Evolutionary conservation across 192 early-diverging fungal species (phyloP).

Genomic region (Backusella circina): DNA sequence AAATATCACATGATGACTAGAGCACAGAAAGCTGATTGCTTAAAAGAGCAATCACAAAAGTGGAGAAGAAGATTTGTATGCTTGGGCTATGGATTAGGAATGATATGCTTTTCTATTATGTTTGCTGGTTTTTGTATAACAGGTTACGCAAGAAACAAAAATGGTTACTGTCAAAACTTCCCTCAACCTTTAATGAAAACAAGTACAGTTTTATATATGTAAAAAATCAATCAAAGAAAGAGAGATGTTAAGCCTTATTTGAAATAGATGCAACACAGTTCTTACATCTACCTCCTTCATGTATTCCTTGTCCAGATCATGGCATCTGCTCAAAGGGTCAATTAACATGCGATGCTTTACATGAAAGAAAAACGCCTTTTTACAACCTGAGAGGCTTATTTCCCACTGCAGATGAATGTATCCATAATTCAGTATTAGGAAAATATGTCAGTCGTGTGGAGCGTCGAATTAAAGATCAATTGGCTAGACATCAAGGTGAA

Average conservation of each 20-base stretch:
- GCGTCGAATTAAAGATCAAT: neutral
- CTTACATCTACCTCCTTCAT: neutral
- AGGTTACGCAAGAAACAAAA: neutral
- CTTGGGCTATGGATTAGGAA: neutral
- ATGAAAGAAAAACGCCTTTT: neutral
- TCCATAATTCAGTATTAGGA: neutral
- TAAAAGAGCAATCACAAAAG: neutral
- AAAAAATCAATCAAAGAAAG: neutral
- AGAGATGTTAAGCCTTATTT: neutral
- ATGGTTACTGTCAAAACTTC: conserved; percentile 6
- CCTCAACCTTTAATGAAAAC: neutral
- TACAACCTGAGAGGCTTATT: neutral
- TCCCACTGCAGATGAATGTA: conserved; percentile 8
- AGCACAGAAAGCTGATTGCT: neutral
- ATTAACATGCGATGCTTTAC: neutral
- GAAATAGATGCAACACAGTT: neutral
- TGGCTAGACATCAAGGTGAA: neutral
- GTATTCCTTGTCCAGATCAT: conserved; percentile 5
- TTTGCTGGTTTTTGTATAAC: neutral
- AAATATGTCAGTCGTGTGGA: conserved; percentile 2
- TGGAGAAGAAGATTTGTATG: neutral
- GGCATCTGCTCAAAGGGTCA: conserved; percentile 5
- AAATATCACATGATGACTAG: neutral
- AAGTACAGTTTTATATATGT: neutral
- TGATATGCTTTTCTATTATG: neutral